Conservation (phyloP, 2,329 filamentous ascomycete genomes). For the Phaeophleospora eucalypticola region DNA sequence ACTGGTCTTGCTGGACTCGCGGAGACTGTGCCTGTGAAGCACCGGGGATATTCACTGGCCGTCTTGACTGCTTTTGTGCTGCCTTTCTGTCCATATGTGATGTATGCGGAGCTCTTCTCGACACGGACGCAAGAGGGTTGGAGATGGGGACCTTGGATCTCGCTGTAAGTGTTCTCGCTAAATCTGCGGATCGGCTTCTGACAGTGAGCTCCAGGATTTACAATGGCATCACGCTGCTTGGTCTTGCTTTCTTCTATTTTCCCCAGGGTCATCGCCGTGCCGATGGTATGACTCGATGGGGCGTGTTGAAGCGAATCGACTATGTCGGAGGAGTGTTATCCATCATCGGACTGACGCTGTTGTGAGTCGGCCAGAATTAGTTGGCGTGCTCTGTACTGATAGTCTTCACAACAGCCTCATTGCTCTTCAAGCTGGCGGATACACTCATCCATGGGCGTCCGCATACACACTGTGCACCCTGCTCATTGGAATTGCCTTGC, state of each 20-base stretch:
- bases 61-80: conserved; percentile 39
- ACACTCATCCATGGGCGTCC: conserved; percentile 37
- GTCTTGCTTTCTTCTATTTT: conserved; percentile 47
- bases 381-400: not conserved
- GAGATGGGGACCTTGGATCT: conserved; percentile 46
- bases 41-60: conserved; percentile 23
- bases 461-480: conserved; percentile 37
- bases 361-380: conserved; percentile 7
- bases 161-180: conserved; percentile 4
- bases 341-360: conserved; percentile 47
- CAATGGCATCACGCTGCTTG: conserved; percentile 21
- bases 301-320: conserved; percentile 46
- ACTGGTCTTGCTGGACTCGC: conserved; percentile 59
- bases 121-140: conserved; percentile 40
- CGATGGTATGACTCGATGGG: conserved; percentile 37
- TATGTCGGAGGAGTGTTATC: conserved; percentile 49
- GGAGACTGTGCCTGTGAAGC: conserved; percentile 25
- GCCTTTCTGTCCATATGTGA: conserved; percentile 58
- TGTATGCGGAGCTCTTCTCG: conserved; percentile 57
- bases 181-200: too few species aligned
- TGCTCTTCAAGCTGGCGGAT: conserved; percentile 39
- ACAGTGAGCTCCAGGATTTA: conserved; percentile 11
- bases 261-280: conserved; percentile 47
- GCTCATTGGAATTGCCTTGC: conserved; percentile 34
- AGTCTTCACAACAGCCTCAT: conserved; percentile 26